Evolutionary conservation across 78 protist species (phyloP).

Genomic region (Neovahlkampfia damariscottae): DNA sequence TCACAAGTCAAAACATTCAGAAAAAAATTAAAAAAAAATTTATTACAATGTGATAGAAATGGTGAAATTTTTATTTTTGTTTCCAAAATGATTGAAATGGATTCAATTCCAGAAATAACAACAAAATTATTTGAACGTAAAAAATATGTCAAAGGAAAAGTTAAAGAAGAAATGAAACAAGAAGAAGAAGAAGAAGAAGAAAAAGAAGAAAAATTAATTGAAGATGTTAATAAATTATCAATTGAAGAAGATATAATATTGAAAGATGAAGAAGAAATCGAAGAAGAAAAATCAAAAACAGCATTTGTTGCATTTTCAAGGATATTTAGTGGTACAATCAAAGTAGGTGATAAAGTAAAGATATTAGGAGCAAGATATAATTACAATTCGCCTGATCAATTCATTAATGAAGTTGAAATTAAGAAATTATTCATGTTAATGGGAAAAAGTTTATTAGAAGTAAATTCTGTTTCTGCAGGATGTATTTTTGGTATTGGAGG

Average conservation of each 20-base stretch:
- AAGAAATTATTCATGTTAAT: conserved; percentile 58
- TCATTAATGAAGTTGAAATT: neutral
- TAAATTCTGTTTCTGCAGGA: conserved; percentile 70
- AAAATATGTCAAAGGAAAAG: neutral
- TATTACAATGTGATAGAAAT: conserved; percentile 16
- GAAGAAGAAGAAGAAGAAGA: conserved; percentile 1
- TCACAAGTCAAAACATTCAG: neutral
- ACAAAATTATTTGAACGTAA: neutral
- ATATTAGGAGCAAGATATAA: conserved; percentile 51
- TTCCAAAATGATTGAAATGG: conserved; percentile 49
- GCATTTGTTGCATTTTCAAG: conserved; percentile 63
- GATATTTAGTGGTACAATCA: conserved; percentile 63
- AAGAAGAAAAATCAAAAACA: neutral
- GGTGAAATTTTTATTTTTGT: conserved; percentile 33
- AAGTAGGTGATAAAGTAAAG: conserved; percentile 33
- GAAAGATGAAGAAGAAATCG: conserved; percentile 11
- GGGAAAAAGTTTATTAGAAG: conserved; percentile 71
- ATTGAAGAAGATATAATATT: conserved; percentile 5
- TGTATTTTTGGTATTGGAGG: conserved; percentile 83
- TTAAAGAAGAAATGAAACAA: neutral
- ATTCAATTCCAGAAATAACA: neutral
- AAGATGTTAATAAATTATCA: conserved; percentile 6
- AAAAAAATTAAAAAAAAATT: conserved; percentile 4
- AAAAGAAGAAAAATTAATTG: neutral
- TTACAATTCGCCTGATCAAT: neutral